Evolutionary conservation across 2,329 filamentous ascomycete species (phyloP).

Genomic region (Seiridium cupressi): DNA sequence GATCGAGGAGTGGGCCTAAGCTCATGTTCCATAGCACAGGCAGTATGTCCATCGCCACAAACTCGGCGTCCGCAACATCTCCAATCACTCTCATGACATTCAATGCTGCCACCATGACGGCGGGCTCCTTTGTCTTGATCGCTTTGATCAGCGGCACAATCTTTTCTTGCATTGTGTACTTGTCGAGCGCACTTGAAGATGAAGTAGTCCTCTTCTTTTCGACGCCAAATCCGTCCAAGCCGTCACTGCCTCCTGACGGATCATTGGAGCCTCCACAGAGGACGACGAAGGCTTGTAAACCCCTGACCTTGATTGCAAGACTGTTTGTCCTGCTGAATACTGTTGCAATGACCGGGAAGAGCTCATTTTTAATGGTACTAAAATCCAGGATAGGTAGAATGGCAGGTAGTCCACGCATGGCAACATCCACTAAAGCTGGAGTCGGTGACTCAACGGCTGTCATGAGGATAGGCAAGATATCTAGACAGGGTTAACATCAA

Average conservation of each 20-base stretch:
- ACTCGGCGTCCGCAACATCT: constrained; percentile 79
- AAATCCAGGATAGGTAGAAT: constrained; percentile 92
- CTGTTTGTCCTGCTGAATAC: constrained; percentile 94
- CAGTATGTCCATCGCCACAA: constrained; percentile 86
- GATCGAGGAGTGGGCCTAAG: constrained; percentile 81
- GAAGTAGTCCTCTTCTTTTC: constrained; percentile 61
- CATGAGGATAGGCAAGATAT: constrained; percentile 83
- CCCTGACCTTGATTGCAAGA: constrained; percentile 90
- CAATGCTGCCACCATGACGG: constrained; percentile 92
- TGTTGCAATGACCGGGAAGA: constrained; percentile 86
- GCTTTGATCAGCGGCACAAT: constrained; percentile 85
- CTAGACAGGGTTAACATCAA: constrained; percentile 37
- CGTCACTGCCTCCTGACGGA: constrained; percentile 57
- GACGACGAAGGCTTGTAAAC: constrained; percentile 84
- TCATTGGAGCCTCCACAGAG: constrained; percentile 76
- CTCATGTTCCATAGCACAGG: constrained; percentile 91
- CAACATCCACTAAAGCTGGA: constrained; percentile 83
- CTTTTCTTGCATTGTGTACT: constrained; percentile 98
- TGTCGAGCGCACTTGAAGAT: constrained; percentile 81
- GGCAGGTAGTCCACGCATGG: constrained; percentile 72
- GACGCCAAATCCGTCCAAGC: constrained; percentile 68
- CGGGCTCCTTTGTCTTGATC: constrained; percentile 97
- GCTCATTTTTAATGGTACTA: constrained; percentile 92
- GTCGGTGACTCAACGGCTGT: constrained; percentile 85
- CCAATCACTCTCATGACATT: constrained; percentile 84